Evolutionary conservation across 2,329 filamentous ascomycete species (phyloP).

Genomic region (Claviceps purpurea): DNA sequence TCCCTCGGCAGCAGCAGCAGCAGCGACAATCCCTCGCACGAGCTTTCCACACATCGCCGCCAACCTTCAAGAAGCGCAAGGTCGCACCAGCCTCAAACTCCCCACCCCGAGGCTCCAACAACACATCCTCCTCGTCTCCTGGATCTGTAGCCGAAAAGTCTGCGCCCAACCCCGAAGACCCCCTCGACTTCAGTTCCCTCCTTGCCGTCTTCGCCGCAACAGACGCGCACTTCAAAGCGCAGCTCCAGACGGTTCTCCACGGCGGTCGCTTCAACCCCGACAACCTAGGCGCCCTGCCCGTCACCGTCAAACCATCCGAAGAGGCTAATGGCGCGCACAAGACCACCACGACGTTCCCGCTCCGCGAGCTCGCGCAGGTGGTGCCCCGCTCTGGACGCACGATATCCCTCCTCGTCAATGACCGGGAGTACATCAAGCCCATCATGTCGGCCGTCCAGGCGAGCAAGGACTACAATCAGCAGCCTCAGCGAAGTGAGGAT

Average conservation of each 20-base stretch:
- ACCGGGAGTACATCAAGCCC: conserved; percentile 33
- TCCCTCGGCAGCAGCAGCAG: neutral
- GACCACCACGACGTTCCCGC: conserved; percentile 24
- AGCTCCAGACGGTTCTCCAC: conserved; percentile 25
- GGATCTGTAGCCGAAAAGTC: conserved; percentile 9
- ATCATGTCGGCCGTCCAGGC: conserved; percentile 42
- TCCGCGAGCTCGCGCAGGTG: conserved; percentile 42
- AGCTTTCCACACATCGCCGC: conserved; percentile 16
- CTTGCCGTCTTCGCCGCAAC: conserved; percentile 27
- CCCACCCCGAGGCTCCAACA: conserved; percentile 11
- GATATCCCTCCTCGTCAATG: conserved; percentile 29
- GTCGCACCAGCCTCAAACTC: conserved; percentile 18
- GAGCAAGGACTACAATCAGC: conserved; percentile 44
- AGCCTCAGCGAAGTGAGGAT: conserved; percentile 43
- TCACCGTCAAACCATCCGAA: conserved; percentile 21
- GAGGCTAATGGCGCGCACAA: conserved; percentile 3
- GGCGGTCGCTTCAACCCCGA: conserved; percentile 41
- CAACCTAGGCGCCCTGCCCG: conserved; percentile 30
- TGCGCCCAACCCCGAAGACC: conserved; percentile 25
- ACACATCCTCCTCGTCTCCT: conserved; percentile 9
- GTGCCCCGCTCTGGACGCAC: conserved; percentile 31
- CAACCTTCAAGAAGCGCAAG: conserved; percentile 26
- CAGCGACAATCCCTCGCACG: neutral
- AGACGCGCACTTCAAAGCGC: conserved; percentile 29
- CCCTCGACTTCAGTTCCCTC: conserved; percentile 36